Evolutionary conservation across 495 filamentous ascomycete species (phyloP).

Genomic region (Amniculicola lignicola): DNA sequence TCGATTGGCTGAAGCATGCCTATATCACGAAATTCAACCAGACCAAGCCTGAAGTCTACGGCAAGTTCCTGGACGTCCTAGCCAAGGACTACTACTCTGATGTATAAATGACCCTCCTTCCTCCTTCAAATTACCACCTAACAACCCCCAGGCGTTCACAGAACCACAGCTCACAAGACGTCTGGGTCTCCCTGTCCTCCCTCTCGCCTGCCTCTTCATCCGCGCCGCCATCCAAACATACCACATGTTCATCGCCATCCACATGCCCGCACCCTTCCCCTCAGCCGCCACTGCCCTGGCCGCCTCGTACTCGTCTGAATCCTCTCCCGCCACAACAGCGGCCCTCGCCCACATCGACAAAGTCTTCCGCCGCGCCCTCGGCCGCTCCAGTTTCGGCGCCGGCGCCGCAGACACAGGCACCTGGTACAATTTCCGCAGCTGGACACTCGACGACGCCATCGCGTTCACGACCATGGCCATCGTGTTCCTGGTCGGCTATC

Average conservation of each 20-base stretch:
- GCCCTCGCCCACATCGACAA: conserved; percentile 71
- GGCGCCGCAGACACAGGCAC: conserved; percentile 37
- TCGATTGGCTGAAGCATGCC: conserved; percentile 96
- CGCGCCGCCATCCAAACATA: conserved; percentile 93
- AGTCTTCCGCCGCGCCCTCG: conserved; percentile 68
- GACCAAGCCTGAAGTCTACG: conserved; percentile 82
- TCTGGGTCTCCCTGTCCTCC: conserved; percentile 87
- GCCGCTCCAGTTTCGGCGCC: conserved; percentile 58
- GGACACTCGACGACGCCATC: conserved; percentile 61
- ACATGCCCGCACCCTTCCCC: conserved; percentile 70
- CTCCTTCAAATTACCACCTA: no score
- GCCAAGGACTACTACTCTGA: conserved; percentile 98
- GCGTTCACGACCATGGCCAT: conserved; percentile 68
- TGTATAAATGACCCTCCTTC: no score
- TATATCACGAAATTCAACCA: conserved; percentile 99
- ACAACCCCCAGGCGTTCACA: conserved; percentile 74
- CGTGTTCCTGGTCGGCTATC: conserved; percentile 74
- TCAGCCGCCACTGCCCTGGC: conserved; percentile 64
- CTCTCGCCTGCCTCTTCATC: conserved; percentile 91
- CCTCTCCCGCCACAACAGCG: conserved; percentile 66
- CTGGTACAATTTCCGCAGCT: conserved; percentile 25
- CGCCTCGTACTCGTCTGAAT: conserved; percentile 48
- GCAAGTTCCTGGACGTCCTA: conserved; percentile 83
- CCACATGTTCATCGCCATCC: conserved; percentile 91
- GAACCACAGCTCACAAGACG: conserved; percentile 86